Conservation (phyloP, 805 yeast genomes). For the Metschnikowia reukaufii region DNA sequence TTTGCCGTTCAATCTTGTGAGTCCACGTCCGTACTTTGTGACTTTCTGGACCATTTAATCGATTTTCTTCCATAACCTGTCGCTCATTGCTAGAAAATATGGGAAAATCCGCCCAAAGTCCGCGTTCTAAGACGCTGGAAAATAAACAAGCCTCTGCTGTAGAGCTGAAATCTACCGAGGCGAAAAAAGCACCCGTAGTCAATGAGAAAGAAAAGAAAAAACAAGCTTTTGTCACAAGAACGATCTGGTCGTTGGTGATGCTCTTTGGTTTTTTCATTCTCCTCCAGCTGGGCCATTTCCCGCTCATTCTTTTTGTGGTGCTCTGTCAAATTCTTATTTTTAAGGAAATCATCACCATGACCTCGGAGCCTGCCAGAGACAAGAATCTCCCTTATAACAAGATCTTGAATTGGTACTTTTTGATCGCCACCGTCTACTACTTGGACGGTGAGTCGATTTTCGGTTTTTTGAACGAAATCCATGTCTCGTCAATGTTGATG, state of each 20-base stretch:
- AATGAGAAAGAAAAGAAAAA: constrained; percentile 50
- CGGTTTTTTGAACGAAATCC: constrained; percentile 57
- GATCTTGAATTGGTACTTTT: constrained; percentile 88
- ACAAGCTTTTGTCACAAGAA: constrained; percentile 81
- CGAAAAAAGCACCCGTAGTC: constrained; percentile 5
- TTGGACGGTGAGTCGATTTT: constrained; percentile 84
- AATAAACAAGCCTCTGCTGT: background rate
- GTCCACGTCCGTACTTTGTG: too few species aligned
- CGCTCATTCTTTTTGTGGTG: constrained; percentile 71
- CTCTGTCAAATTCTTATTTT: constrained; percentile 79
- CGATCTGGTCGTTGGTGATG: constrained; percentile 94
- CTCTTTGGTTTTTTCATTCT: constrained; percentile 61
- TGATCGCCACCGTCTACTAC: constrained; percentile 83
- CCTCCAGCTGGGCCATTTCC: constrained; percentile 80
- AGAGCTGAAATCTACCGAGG: background rate
- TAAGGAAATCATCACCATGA: constrained; percentile 84
- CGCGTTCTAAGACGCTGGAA: constrained; percentile 1
- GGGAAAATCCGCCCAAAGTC: background rate
- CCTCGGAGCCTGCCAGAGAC: constrained; percentile 81
- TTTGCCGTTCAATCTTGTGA: too few species aligned
- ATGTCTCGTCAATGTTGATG: constrained; percentile 51
- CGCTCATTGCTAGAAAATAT: too few species aligned
- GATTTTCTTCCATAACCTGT: too few species aligned
- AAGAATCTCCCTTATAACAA: constrained; percentile 80
- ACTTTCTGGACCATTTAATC: too few species aligned